Percentiles rank a stretch among this genome's conserved stretches.
Evolutionary conservation across 768 basidiomycete genomes (phyloP).

Genomic region (Coprinopsis marcescibilis): DNA sequence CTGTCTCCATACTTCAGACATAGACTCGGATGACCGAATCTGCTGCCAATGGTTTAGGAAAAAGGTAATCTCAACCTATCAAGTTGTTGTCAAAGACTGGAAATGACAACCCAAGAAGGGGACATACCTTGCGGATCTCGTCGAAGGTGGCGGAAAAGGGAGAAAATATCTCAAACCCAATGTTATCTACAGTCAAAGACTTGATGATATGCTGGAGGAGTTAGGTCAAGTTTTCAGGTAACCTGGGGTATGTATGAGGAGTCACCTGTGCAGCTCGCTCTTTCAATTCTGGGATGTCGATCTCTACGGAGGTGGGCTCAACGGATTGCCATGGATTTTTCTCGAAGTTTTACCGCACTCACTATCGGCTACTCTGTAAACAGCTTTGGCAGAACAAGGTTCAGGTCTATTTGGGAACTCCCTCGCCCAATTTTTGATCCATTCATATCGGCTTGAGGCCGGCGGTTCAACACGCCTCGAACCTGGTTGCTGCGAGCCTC

Average conservation of each 20-base stretch:
- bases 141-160: slow-evolving; percentile 79
- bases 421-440: slow-evolving; percentile 67
- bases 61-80: slow-evolving; percentile 62
- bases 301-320: slow-evolving; percentile 35
- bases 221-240: not conserved
- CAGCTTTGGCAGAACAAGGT: slow-evolving; percentile 80
- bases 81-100: not conserved
- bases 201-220: slow-evolving; percentile 61
- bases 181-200: slow-evolving; percentile 71
- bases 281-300: slow-evolving; percentile 68
- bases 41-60: slow-evolving; percentile 81
- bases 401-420: slow-evolving; percentile 55
- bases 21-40: slow-evolving; percentile 76
- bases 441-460: slow-evolving; percentile 46
- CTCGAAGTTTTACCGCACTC: slow-evolving; percentile 19
- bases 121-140: slow-evolving; percentile 64
- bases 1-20: slow-evolving; percentile 81
- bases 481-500: slow-evolving; percentile 8
- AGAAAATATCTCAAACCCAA: slow-evolving; percentile 82
- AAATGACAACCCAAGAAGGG: not conserved
- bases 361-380: slow-evolving; percentile 82
- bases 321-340: not conserved
- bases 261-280: slow-evolving; percentile 57
- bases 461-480: slow-evolving; percentile 19
- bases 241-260: not conserved